Evolutionary conservation across 306 rosid genomes (phyloP).

Genomic region (Vigna radiata): DNA sequence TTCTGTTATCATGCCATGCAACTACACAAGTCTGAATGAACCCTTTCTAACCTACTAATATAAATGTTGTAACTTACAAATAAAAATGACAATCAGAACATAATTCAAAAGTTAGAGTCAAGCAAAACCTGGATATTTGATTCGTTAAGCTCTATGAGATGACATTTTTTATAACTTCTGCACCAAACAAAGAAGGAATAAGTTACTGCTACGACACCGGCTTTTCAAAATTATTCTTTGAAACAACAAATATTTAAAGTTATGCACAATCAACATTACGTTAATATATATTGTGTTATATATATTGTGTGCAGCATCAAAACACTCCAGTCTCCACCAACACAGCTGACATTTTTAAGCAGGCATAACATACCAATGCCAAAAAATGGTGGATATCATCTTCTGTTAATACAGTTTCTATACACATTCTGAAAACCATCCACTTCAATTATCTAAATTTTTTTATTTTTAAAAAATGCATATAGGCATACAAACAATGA

Average conservation of each 20-base stretch:
- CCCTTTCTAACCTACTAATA: not conserved
- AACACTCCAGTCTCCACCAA: not conserved
- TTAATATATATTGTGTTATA: no score
- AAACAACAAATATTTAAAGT: constrained; percentile 9
- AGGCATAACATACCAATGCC: constrained; percentile 9
- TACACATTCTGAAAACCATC: no score
- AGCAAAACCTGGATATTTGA: constrained; percentile 45
- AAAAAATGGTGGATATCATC: constrained; percentile 16
- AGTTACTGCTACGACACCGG: constrained; percentile 21
- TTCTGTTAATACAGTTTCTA: constrained; percentile 19
- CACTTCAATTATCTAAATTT: no score
- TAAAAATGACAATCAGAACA: constrained; percentile 2
- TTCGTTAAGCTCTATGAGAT: constrained; percentile 13
- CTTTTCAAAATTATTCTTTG: constrained; percentile 17
- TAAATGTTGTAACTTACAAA: not conserved
- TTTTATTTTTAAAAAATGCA: no score
- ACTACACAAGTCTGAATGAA: constrained; percentile 13
- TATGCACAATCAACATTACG: constrained; percentile 6
- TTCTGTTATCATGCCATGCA: not conserved
- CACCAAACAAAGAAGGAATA: constrained; percentile 39
- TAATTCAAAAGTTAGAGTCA: constrained; percentile 30
- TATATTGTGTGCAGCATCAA: constrained; percentile 1
- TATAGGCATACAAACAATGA: not conserved
- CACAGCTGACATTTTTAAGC: constrained; percentile 25
- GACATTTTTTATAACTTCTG: constrained; percentile 36